Evolutionary conservation across 2,329 filamentous ascomycete genomes (phyloP), one percentile per base, ranked within the genome.

Genomic region (Zelopaecilomyces penicillatus): DNA sequence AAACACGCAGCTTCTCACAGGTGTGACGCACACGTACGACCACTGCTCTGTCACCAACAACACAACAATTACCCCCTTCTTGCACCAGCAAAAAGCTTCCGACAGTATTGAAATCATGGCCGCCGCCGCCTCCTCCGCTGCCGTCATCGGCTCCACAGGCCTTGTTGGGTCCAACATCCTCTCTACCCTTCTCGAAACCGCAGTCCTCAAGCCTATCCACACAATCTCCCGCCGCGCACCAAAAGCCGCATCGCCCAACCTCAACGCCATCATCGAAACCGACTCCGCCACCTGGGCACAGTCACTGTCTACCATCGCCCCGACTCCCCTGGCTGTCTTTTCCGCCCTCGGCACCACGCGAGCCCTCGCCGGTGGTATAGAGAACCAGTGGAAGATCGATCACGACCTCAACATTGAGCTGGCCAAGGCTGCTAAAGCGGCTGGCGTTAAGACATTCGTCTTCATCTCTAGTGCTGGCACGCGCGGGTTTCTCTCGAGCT

Each of bases 381-480:
- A 80, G 29, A 80, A 82, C 50, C 91, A 96, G 67, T 85, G 87
- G 68, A 85, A 86, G 59, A 86, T 96, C 52, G 91, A 96, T 67
- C 79, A 89, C 60, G 88, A 93, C 58, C 72, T 95, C 37, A 95
- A 95, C 65, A 64, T 94, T 40, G 82, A 83, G 52, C 73, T 95
- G 27, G 89, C 87, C 4, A 75, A 76, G 49, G 81, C 84, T 0
- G 87, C 90, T 37, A 87, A 83, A 59, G 75, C 74, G 4, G 78
- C 82, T 1, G 87, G 87, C 32, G 76, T 79, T 8, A 79, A 79
- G 52, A 83, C 83, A 2, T 94, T 85, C 58, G 82, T 96, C 26
- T 81, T 94, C 51, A 74, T 95, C 45, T 89, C 84, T 1, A 73
- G 75, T 26, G 67, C 56, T 1, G 74, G 75, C 45, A 74, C 68